Base-by-base conservation (phyloP, 768 basidiomycete genomes). In the Amanita brunnescens region DNA sequence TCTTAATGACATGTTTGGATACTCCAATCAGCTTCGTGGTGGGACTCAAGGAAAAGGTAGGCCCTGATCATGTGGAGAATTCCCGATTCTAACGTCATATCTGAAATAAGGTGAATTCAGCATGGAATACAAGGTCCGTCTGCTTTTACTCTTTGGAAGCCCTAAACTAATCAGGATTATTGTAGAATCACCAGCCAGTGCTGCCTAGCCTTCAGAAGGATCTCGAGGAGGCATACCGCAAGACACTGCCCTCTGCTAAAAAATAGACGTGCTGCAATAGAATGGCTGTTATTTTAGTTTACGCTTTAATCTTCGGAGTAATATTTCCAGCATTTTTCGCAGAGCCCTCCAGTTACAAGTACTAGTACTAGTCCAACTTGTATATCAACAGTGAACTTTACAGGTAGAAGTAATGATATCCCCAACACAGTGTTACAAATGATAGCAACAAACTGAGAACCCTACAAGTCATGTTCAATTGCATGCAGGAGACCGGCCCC, bases 1-100 rank as follows among this genome's bases (percentile, higher is more conserved):
- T 6, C 66, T 99, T 67, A 96, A 92, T 66, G 95, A 98, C 59
- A 98, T 98, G 95, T 99, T 99, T 63, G 90, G 91, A 14, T 97
- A 97, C 65, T 94, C 93, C 33, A 91, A 84, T 60, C 87, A 91
- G 59, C 74, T 98, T 40, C 82, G 95, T 52, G 95, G 95, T 2
- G 83, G 81, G 52, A 99, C 96, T 0, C 96, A 98, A 69, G 96
- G 95, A 61, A 98, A 99, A 73, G 93, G 80, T 66, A 51, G 24
- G 41, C 6, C 20, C 14, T 10, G 33, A 24, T 24, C n/a, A 13
- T 33, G 21, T n/a, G 55, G 47, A 33, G 29, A 43, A 20, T 26
- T 6, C 5, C 26, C 41, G 35, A 45, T 14, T 32, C 34, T 46
- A 12, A 34, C 21, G 30, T 46, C 34, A 48, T 32, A 30, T 20